A percentile compares a stretch with the other conserved stretches of the same genome.
Evolutionary conservation across 345 rosid species (phyloP).

Genomic region (Nephelium lappaceum): DNA sequence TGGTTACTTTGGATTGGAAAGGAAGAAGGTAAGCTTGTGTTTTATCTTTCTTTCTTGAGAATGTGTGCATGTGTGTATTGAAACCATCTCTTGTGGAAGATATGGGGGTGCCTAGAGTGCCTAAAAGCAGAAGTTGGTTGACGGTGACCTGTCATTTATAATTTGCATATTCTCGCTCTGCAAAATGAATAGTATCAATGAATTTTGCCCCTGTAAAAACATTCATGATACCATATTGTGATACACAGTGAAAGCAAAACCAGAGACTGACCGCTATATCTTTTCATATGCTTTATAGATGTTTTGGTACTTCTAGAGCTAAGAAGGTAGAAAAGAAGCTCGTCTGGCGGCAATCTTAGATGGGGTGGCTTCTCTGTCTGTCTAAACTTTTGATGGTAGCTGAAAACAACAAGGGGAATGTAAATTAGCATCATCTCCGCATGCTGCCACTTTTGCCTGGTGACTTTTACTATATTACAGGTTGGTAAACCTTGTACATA

Average conservation of each 20-base stretch:
- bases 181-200: neutral
- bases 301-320: neutral
- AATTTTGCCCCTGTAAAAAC: too few species aligned
- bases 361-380: neutral
- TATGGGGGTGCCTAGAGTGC: neutral
- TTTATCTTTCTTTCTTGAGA: too few species aligned
- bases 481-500: neutral
- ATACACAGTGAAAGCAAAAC: neutral
- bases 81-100: neutral
- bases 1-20: neutral
- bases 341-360: neutral
- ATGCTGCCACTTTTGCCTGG: neutral
- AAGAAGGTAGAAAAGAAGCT: neutral
- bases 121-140: neutral
- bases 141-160: too few species aligned
- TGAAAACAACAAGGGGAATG: neutral
- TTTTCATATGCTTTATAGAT: neutral
- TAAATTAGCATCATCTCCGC: neutral
- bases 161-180: neutral
- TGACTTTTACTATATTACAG: neutral
- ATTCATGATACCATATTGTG: too few species aligned
- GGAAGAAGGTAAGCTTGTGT: constrained; percentile 10
- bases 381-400: neutral
- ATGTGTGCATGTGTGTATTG: neutral
- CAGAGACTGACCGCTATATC: neutral